Conservation (phyloP, 805 yeast genomes). For the Scheffersomyces stipitis region DNA sequence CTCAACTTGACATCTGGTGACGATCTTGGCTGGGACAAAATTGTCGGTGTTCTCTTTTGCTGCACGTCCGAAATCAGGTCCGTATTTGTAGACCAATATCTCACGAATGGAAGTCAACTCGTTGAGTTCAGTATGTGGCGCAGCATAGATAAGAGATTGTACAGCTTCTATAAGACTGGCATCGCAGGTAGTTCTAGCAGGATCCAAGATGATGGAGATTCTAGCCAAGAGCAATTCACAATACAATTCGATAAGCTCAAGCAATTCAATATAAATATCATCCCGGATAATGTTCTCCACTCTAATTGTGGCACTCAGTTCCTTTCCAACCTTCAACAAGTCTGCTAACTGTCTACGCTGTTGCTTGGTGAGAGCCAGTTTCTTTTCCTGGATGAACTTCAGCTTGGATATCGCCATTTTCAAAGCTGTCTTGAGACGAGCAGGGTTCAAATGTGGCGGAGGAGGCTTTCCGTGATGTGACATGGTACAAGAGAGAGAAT, state of each 20-base stretch:
- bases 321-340: conserved; percentile 65
- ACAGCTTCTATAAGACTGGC: conserved; percentile 75
- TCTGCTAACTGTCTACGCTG: conserved; percentile 72
- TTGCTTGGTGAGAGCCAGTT: conserved; percentile 72
- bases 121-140: conserved; percentile 73
- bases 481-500: not conserved
- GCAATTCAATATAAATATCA: conserved; percentile 73
- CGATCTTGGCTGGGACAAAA: conserved; percentile 67
- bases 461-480: conserved; percentile 6
- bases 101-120: conserved; percentile 66
- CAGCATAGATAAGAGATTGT: conserved; percentile 63
- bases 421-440: conserved; percentile 40
- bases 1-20: conserved; percentile 59
- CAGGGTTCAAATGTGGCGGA: conserved; percentile 32
- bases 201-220: conserved; percentile 55
- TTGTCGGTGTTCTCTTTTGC: conserved; percentile 51
- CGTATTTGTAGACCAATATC: conserved; percentile 59
- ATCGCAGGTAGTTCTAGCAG: conserved; percentile 44
- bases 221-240: conserved; percentile 81
- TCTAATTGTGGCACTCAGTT: conserved; percentile 77
- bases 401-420: conserved; percentile 74
- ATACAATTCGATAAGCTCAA: conserved; percentile 77
- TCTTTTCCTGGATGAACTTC: conserved; percentile 70
- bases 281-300: conserved; percentile 84
- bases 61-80: conserved; percentile 59